phyloP scores from a whole-genome alignment of 768 basidiomycete genomes.

The Podaxis rugospora region DNA sequence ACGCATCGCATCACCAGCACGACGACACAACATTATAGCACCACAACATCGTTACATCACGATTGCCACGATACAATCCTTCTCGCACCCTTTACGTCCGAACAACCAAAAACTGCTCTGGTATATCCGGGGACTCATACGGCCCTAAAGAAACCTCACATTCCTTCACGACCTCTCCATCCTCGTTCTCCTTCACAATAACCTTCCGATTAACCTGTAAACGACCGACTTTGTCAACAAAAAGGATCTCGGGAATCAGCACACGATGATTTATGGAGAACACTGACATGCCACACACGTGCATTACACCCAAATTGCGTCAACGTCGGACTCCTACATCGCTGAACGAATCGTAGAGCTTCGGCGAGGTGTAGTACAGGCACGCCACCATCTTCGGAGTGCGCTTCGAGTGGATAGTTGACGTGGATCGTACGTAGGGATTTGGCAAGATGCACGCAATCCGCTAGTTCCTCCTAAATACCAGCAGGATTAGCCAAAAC shows the following conservation, averaged over 20 bases:
- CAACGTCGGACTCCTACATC: slow-evolving; percentile 45
- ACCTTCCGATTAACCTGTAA: slow-evolving; percentile 44
- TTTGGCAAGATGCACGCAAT: slow-evolving; percentile 38
- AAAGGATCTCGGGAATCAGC: slow-evolving; percentile 1
- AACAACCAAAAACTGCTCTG: slow-evolving; percentile 70
- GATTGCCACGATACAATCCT: neutral
- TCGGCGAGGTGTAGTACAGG: slow-evolving; percentile 29
- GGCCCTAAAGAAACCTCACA: slow-evolving; percentile 36
- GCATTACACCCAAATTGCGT: slow-evolving; percentile 65
- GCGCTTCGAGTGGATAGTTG: slow-evolving; percentile 39
- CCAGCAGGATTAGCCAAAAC: neutral
- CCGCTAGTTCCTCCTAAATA: slow-evolving; percentile 35
- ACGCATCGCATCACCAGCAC: too few relatives aligned
- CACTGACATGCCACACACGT: slow-evolving; percentile 63
- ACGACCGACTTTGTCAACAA: neutral
- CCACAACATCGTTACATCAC: neutral
- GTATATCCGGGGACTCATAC: slow-evolving; percentile 64
- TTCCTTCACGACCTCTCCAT: slow-evolving; percentile 30
- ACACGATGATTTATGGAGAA: neutral
- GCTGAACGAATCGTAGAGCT: slow-evolving; percentile 40
- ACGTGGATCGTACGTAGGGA: slow-evolving; percentile 57
- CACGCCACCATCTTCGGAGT: slow-evolving; percentile 16
- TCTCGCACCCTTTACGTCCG: slow-evolving; percentile 31
- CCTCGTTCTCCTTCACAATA: slow-evolving; percentile 31
- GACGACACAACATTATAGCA: neutral